phyloP scores from a whole-genome alignment of 2,329 filamentous ascomycete genomes.

The Clonostachys rhizophaga region DNA sequence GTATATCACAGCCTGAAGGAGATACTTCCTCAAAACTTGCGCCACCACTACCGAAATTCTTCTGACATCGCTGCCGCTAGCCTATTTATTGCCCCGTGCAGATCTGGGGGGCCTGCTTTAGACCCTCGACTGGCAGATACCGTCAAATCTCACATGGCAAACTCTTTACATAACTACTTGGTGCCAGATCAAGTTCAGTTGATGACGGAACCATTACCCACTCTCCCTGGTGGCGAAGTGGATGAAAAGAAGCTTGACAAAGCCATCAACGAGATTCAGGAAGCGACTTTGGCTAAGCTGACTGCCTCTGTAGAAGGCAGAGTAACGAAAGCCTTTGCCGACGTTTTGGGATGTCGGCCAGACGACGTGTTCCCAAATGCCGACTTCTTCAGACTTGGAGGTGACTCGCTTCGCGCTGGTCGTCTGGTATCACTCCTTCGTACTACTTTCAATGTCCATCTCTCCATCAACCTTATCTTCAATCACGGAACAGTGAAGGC shows the following conservation, averaged over 20 bases:
- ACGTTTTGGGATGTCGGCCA: constrained; percentile 31
- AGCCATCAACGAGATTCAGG: constrained; percentile 15
- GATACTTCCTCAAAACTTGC: constrained; percentile 7
- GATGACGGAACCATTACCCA: constrained; percentile 25
- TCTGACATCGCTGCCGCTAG: constrained; percentile 5
- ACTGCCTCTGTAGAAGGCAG: constrained; percentile 22
- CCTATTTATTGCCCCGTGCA: constrained; percentile 13
- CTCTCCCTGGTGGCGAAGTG: constrained; percentile 18
- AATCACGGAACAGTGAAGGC: constrained; percentile 36
- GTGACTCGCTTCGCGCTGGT: constrained; percentile 49
- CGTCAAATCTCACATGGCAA: constrained; percentile 8
- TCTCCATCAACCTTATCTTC: constrained; percentile 48
- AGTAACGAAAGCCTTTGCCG: constrained; percentile 37
- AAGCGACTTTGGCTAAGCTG: constrained; percentile 12
- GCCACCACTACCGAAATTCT: constrained; percentile 6
- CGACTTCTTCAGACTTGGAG: constrained; percentile 48
- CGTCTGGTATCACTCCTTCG: constrained; percentile 44
- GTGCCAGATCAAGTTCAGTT: constrained; percentile 28
- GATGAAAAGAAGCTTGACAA: constrained; percentile 27
- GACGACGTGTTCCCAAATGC: constrained; percentile 30
- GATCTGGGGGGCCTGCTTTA: background rate
- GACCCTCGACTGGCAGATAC: constrained; percentile 3
- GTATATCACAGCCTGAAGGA: constrained; percentile 14
- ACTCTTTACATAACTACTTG: constrained; percentile 22
- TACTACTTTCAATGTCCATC: constrained; percentile 38